phyloP scores from a whole-genome alignment of 805 yeast species.

The Candida coquimbonensis region DNA sequence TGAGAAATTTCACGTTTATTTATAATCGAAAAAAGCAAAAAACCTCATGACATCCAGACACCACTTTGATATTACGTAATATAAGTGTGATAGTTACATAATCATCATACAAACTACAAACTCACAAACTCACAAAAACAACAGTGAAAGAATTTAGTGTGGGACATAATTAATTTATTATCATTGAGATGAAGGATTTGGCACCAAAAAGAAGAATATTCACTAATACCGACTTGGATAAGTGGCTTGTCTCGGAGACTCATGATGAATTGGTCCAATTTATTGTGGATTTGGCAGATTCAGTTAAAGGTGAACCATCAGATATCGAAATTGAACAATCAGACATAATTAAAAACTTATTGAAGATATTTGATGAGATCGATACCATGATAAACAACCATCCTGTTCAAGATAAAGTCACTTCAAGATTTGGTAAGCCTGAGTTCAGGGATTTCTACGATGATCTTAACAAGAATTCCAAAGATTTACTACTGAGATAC shows the following conservation, averaged over 20 bases:
- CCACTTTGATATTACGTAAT: too few species aligned
- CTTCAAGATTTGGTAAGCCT: constrained; percentile 82
- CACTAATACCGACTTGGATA: constrained; percentile 50
- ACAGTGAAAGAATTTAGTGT: too few species aligned
- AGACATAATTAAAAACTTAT: constrained; percentile 25
- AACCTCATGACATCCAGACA: background rate
- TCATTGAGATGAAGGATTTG: background rate
- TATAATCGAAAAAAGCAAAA: background rate
- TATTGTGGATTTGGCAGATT: constrained; percentile 47
- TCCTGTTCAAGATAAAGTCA: constrained; percentile 64
- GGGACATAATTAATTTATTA: too few species aligned
- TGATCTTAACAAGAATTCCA: constrained; percentile 34
- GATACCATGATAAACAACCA: constrained; percentile 37
- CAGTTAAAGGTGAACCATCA: constrained; percentile 56
- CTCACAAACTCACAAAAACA: too few species aligned
- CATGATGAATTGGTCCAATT: constrained; percentile 46
- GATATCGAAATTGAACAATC: constrained; percentile 40
- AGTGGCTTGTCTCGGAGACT: constrained; percentile 50
- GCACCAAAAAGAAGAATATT: constrained; percentile 41
- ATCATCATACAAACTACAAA: too few species aligned
- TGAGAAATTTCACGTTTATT: background rate
- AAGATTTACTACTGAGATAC: constrained; percentile 9
- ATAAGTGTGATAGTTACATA: too few species aligned
- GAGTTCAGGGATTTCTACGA: constrained; percentile 86
- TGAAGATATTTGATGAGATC: constrained; percentile 40